Evolutionary conservation across 192 early-diverging fungal genomes (phyloP), one percentile per base, ranked within the genome.

Genomic region (Coemansia sp.): DNA sequence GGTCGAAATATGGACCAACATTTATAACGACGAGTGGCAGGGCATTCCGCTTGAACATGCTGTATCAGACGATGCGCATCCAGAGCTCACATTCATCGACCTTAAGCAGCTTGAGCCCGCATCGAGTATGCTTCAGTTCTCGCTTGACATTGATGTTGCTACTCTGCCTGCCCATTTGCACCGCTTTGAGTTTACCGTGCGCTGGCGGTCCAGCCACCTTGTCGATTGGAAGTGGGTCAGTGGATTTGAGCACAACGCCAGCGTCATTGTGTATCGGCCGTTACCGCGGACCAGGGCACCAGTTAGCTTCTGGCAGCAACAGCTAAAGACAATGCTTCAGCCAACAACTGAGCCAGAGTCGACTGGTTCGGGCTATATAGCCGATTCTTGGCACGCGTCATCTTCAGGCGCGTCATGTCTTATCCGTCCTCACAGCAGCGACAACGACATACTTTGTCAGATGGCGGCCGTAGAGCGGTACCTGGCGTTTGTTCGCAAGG

Each of bases 101-200:
- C 34, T 21, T 1, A 23, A 51, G 17, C 69, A 72, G 10, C 22
- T 78, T 31, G 46, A 50, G 21, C 22, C 56, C 2, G 48, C 11
- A 1, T 10, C 19, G 23, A n/a, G 49, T 40, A 44, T 69, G 20
- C 59, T 65, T 52, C 51, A 65, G 28, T 74, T 74, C 52, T 21
- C 49, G 4, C 66, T 74, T 14, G 62, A 74, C 21, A 50, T 65
- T 6, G 51, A 46, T 4, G 23, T 52, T 1, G 46, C 42, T 7
- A 50, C 40, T 17, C 28, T 54, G 23, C 52, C 52, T 12, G 15
- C 47, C n/a, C 19, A n/a, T 5, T 17, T 17, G 6, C 26, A 26
- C 11, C 15, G 15, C 21, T 79, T 79, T 51, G 76, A 79, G 71
- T 79, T 70, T 47, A 79, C 76, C 0, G 67, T 73, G 36, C 67